Evolutionary conservation across 345 rosid genomes (phyloP).

Genomic region (Salix caprea): DNA sequence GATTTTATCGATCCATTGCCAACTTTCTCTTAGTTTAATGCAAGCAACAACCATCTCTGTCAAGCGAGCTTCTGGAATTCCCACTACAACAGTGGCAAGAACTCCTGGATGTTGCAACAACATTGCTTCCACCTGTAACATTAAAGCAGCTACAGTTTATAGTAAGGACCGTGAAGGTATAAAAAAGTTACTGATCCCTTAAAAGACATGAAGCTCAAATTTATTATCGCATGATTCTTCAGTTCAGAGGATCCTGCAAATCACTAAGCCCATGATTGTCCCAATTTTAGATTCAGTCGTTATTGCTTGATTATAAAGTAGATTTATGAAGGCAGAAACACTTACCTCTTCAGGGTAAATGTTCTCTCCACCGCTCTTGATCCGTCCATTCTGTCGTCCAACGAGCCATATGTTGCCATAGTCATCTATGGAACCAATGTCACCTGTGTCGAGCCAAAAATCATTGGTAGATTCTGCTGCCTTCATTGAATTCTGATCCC

Average conservation of each 20-base stretch:
- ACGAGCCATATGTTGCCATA: conserved; percentile 70
- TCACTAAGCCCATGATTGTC: too few relatives aligned
- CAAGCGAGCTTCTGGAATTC: conserved; percentile 54
- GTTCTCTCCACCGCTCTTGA: conserved; percentile 86
- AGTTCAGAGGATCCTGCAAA: too few relatives aligned
- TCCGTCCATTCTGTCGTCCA: conserved; percentile 64
- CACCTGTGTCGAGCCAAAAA: conserved; percentile 82
- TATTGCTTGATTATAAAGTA: background rate
- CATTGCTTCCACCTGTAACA: conserved; percentile 55
- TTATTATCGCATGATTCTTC: background rate
- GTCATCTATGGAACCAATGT: conserved; percentile 57
- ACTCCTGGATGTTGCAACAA: conserved; percentile 60
- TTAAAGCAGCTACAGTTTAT: background rate
- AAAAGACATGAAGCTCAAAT: background rate
- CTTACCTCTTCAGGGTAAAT: conserved; percentile 86
- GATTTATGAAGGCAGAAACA: background rate
- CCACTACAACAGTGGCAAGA: conserved; percentile 48
- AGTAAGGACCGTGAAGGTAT: background rate
- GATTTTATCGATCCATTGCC: conserved; percentile 55
- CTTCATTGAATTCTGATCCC: conserved; percentile 40
- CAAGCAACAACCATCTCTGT: conserved; percentile 77
- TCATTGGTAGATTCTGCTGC: conserved; percentile 21
- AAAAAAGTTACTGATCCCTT: background rate
- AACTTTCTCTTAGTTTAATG: conserved; percentile 46
- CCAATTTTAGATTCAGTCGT: background rate